Evolutionary conservation across 1,284 basidiomycete species (phyloP).

Genomic region (Rhodofomes roseus): DNA sequence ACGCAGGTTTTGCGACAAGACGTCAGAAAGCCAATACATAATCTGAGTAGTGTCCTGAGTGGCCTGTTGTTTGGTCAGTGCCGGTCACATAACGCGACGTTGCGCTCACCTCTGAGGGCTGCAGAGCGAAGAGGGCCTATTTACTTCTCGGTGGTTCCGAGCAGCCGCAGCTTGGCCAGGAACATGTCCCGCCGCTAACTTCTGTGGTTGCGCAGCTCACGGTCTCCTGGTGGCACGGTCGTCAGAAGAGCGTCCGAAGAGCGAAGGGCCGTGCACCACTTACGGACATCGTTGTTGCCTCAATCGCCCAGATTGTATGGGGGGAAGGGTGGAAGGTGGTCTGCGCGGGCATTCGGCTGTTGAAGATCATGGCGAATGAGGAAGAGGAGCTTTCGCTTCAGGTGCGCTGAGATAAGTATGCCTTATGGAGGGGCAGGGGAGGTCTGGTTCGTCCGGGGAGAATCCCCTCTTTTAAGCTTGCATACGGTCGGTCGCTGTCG

Average conservation of each 20-base stretch:
- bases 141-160: constrained; percentile 7
- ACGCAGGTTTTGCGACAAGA: too few relatives aligned
- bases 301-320: constrained; percentile 3
- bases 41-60: too few relatives aligned
- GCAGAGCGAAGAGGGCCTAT: neutral
- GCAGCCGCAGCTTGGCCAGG: constrained; percentile 7
- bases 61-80: too few relatives aligned
- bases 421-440: neutral
- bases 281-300: constrained; percentile 2
- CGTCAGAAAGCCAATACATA: too few relatives aligned
- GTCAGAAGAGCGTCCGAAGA: neutral
- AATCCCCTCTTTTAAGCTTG: neutral
- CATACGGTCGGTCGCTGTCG: neutral
- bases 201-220: constrained; percentile 1
- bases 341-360: constrained; percentile 2
- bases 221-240: neutral
- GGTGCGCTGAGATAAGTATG: neutral
- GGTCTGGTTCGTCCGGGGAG: neutral
- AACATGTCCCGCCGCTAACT: constrained; percentile 4
- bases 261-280: neutral
- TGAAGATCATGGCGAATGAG: constrained; percentile 5
- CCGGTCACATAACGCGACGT: neutral
- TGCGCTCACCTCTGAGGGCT: neutral
- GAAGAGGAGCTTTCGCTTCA: neutral
- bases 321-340: constrained; percentile 8